These are phyloP conservation scores for Starmerella geochares DNA, from an alignment of 805 yeast species.

Conservation along the genomic window DNA sequence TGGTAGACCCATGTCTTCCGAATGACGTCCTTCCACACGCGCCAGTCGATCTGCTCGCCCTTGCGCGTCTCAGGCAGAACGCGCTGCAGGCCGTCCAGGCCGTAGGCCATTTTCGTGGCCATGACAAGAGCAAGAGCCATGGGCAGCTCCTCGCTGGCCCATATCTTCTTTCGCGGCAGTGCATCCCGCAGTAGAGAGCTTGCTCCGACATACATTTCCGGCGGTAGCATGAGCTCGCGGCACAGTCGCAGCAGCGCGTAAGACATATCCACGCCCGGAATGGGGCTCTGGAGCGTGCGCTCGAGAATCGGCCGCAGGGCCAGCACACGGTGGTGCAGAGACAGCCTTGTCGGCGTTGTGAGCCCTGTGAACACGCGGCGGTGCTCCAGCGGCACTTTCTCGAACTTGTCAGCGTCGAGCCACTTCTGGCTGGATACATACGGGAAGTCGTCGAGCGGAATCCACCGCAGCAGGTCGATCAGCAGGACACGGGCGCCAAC, in stretches of 20 bases:
- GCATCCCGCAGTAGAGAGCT: constrained; percentile 25
- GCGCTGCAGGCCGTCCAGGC: constrained; percentile 24
- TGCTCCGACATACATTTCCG: constrained; percentile 38
- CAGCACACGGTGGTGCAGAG: constrained; percentile 6
- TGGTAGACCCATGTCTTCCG: constrained; percentile 26
- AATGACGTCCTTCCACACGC: constrained; percentile 32
- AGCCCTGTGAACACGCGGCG: constrained; percentile 10
- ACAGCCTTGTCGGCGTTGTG: constrained; percentile 5
- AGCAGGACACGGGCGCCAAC: constrained; percentile 10
- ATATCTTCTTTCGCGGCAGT: background rate
- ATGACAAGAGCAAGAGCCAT: constrained; percentile 14
- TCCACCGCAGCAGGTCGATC: constrained; percentile 16
- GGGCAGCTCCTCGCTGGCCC: constrained; percentile 13
- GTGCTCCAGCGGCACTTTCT: constrained; percentile 10
- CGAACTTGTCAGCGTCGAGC: constrained; percentile 1
- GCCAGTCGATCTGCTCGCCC: constrained; percentile 23
- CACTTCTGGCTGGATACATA: constrained; percentile 9
- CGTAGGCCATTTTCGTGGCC: constrained; percentile 23
- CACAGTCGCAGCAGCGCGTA: constrained; percentile 14
- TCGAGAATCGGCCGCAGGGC: background rate
- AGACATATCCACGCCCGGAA: constrained; percentile 7
- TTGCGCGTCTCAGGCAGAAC: constrained; percentile 7
- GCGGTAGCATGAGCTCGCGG: constrained; percentile 41
- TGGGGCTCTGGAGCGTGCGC: background rate
- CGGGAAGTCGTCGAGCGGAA: constrained; percentile 11